phyloP scores from a whole-genome alignment of 306 rosid species.

The Acmispon strigosus region DNA sequence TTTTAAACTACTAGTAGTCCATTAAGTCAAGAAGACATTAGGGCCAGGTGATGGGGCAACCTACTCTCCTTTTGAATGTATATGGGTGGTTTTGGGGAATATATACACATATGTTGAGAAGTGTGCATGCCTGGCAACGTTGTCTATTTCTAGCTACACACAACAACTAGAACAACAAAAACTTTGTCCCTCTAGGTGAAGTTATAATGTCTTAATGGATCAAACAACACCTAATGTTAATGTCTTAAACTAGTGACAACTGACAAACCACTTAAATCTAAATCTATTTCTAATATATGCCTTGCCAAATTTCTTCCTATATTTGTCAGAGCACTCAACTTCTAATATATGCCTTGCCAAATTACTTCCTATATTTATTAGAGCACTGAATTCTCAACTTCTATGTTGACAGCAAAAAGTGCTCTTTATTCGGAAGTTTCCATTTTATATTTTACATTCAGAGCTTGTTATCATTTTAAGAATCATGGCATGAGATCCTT shows the following conservation, averaged over 20 bases:
- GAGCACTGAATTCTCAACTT: conserved; percentile 9
- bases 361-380: not conserved
- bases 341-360: not conserved
- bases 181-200: not conserved
- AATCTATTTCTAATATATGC: not conserved
- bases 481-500: not conserved
- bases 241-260: not conserved
- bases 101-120: not conserved
- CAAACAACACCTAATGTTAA: not conserved
- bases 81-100: not conserved
- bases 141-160: not conserved
- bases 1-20: too few relatives aligned
- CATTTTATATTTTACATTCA: not conserved
- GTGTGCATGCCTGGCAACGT: not conserved
- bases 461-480: not conserved
- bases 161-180: not conserved
- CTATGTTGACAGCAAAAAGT: not conserved
- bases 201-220: not conserved
- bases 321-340: not conserved
- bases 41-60: not conserved
- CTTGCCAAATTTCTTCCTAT: not conserved
- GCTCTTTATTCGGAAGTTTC: not conserved
- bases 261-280: not conserved
- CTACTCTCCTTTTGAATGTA: not conserved
- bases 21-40: not conserved